Evolutionary conservation across 2,329 filamentous ascomycete species (phyloP).

Genomic region (Apiospora arundinis): DNA sequence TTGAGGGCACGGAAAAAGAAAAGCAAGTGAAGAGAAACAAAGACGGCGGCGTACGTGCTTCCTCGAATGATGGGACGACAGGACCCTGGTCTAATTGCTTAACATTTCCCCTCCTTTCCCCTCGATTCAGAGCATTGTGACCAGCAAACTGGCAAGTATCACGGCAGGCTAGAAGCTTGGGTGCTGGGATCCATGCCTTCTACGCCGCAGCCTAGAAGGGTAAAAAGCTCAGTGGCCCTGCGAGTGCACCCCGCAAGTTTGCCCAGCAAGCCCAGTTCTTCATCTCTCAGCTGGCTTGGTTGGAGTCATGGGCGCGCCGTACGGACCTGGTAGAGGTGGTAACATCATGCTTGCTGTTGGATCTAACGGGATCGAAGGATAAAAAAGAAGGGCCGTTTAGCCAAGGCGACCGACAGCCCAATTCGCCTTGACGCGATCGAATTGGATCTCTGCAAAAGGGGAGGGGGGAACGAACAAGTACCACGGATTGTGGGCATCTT

Average conservation of each 20-base stretch:
- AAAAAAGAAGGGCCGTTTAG: slow-evolving; percentile 7
- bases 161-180: slow-evolving; percentile 14
- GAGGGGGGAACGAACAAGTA: neutral
- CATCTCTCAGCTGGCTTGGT: too few species aligned
- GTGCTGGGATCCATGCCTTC: slow-evolving; percentile 5
- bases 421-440: neutral
- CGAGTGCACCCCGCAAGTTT: neutral
- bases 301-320: too few species aligned
- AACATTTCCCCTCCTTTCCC: slow-evolving; percentile 6
- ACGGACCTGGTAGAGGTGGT: too few species aligned
- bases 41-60: neutral
- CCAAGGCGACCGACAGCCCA: neutral
- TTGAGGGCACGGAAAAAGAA: neutral
- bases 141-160: slow-evolving; percentile 3
- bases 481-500: neutral
- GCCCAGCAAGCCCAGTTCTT: neutral
- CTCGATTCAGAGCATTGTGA: slow-evolving; percentile 9
- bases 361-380: neutral
- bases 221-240: neutral
- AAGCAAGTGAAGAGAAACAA: neutral
- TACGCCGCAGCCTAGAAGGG: neutral
- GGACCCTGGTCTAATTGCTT: neutral
- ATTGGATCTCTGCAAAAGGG: neutral
- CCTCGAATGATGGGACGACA: neutral
- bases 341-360: neutral